These are phyloP conservation scores for Wilcoxina mikolae DNA, from an alignment of 495 filamentous ascomycete species.

Conservation along the genomic window DNA sequence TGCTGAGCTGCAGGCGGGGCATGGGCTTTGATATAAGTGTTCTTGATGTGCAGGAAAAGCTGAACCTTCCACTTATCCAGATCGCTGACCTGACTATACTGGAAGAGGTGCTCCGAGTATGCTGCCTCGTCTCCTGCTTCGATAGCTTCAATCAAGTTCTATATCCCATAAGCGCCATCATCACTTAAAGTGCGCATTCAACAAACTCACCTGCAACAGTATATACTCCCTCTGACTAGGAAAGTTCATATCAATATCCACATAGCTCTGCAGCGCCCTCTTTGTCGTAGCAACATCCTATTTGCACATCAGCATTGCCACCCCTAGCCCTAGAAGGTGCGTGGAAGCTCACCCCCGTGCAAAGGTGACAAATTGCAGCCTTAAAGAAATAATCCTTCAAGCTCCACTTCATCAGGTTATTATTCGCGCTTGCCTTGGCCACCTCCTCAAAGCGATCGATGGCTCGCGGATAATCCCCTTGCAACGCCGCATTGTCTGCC, in stretches of 20 bases:
- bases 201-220: conserved; percentile 39
- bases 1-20: background rate
- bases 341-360: background rate
- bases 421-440: conserved; percentile 50
- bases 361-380: conserved; percentile 52
- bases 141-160: conserved; percentile 54
- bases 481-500: conserved; percentile 69
- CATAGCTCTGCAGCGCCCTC: conserved; percentile 64
- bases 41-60: conserved; percentile 67
- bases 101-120: conserved; percentile 73
- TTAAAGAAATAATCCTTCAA: conserved; percentile 91
- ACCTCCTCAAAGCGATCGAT: conserved; percentile 71
- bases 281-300: conserved; percentile 30
- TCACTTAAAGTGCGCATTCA: background rate
- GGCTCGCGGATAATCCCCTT: conserved; percentile 63
- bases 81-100: conserved; percentile 77
- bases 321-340: too few relatives aligned
- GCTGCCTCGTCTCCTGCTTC: conserved; percentile 59
- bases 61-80: conserved; percentile 93
- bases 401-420: conserved; percentile 70
- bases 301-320: background rate
- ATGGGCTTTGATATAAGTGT: conserved; percentile 15
- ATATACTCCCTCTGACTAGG: conserved; percentile 59
- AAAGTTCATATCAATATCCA: conserved; percentile 67
- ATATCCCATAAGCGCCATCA: background rate